Conservation (phyloP, 2,329 filamentous ascomycete genomes). For the Geosmithia morbida region DNA sequence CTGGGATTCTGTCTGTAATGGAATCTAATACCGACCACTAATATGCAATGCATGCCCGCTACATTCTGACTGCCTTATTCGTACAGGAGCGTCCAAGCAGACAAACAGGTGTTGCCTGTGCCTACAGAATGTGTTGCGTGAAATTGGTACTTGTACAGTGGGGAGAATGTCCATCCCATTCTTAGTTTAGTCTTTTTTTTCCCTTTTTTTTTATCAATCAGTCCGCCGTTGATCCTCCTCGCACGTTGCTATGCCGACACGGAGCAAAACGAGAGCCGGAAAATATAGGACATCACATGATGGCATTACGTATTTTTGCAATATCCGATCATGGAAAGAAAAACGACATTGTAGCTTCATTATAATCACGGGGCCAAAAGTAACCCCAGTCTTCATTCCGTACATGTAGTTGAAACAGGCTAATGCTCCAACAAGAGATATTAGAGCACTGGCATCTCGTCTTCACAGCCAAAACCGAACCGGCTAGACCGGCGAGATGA, state of each 20-base stretch:
- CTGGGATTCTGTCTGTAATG: too few relatives aligned
- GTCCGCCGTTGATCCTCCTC: not conserved
- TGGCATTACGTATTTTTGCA: not conserved
- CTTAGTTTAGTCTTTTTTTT: too few relatives aligned
- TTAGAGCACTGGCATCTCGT: not conserved
- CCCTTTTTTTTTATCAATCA: not conserved
- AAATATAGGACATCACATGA: not conserved
- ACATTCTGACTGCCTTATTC: too few relatives aligned
- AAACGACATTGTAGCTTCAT: conserved; percentile 2
- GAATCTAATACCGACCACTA: too few relatives aligned
- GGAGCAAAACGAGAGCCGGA: not conserved
- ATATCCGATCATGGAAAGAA: not conserved
- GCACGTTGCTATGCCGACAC: not conserved
- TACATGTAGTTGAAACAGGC: conserved; percentile 3
- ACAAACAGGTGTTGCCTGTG: too few relatives aligned
- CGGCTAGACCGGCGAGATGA: not conserved
- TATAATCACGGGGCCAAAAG: conserved; percentile 1
- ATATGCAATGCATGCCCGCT: too few relatives aligned
- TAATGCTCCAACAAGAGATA: not conserved
- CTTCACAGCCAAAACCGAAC: not conserved
- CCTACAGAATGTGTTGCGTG: too few relatives aligned
- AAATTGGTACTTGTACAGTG: not conserved
- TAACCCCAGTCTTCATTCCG: conserved; percentile 3
- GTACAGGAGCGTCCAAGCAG: too few relatives aligned
- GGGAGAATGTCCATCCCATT: too few relatives aligned